These are phyloP conservation scores for Lepidium aucheri DNA, from an alignment of 345 rosid genomes.

Conservation along the genomic window DNA sequence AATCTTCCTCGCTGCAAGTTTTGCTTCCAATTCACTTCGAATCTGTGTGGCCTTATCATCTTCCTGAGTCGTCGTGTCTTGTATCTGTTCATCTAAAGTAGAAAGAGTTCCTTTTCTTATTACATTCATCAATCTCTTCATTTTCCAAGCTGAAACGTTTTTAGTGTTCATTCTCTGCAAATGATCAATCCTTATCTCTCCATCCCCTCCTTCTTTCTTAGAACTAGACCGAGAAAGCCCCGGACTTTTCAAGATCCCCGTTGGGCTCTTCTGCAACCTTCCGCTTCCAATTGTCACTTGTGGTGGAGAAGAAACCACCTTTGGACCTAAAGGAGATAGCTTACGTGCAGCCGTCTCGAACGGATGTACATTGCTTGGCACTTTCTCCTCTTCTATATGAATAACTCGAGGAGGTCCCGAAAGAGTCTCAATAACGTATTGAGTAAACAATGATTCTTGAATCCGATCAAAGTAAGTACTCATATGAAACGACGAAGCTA, in stretches of 20 bases:
- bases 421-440: constrained; percentile 67
- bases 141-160: constrained; percentile 96
- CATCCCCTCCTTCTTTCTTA: constrained; percentile 29
- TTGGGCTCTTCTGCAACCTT: constrained; percentile 33
- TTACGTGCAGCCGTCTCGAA: constrained; percentile 39
- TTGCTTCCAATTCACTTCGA: no score
- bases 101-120: no score
- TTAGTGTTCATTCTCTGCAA: constrained; percentile 66
- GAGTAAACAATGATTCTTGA: constrained; percentile 76
- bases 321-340: no score
- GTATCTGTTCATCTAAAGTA: no score
- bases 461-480: constrained; percentile 90
- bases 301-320: no score
- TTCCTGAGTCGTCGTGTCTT: no score
- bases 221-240: constrained; percentile 40
- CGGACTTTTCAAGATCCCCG: constrained; percentile 34
- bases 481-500: constrained; percentile 84
- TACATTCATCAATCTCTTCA: no score
- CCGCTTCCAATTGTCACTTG: constrained; percentile 36
- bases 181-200: constrained; percentile 57
- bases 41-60: no score
- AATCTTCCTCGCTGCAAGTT: no score
- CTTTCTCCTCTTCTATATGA: constrained; percentile 43
- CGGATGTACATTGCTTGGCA: constrained; percentile 29
- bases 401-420: constrained; percentile 66